A percentile compares a stretch with the other conserved stretches of the same genome.
Evolutionary conservation across 2,329 filamentous ascomycete species (phyloP).

Genomic region (Raffaelea albimanens): DNA sequence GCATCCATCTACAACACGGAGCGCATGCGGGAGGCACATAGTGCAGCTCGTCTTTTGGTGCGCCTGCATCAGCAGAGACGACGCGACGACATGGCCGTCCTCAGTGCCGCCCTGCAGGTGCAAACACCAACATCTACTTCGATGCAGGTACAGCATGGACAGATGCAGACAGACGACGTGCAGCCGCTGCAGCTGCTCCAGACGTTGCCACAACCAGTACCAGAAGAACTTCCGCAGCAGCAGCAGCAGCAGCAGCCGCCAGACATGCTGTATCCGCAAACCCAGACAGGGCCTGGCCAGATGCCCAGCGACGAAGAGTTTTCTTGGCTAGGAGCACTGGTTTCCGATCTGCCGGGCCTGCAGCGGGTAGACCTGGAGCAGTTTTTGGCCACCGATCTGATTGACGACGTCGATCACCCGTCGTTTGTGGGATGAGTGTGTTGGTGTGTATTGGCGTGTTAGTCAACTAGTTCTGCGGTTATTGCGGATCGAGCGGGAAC

Average conservation of each 20-base stretch:
- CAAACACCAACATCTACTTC: too few species aligned
- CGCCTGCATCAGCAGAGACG: slow-evolving; percentile 41
- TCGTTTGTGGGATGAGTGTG: background rate
- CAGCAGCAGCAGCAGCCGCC: slow-evolving; percentile 6
- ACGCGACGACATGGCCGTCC: slow-evolving; percentile 28
- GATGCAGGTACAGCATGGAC: too few species aligned
- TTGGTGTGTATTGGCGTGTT: too few species aligned
- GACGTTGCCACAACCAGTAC: too few species aligned
- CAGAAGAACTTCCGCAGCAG: too few species aligned
- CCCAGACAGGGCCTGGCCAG: too few species aligned
- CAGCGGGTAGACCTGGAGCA: slow-evolving; percentile 34
- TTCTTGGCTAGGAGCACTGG: slow-evolving; percentile 31
- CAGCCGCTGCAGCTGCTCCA: background rate
- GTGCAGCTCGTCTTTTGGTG: slow-evolving; percentile 43
- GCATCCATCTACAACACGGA: slow-evolving; percentile 33
- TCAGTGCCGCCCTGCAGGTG: slow-evolving; percentile 24
- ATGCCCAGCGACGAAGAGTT: slow-evolving; percentile 22
- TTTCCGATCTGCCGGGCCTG: slow-evolving; percentile 32
- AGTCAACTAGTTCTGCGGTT: background rate
- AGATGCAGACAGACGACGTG: too few species aligned
- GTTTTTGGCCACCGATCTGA: slow-evolving; percentile 19
- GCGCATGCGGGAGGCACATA: slow-evolving; percentile 41
- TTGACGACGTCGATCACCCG: slow-evolving; percentile 1
- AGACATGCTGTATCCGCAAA: too few species aligned
- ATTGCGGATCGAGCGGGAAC: background rate